Conservation (phyloP, 768 basidiomycete genomes). For the Trametes punicea region DNA sequence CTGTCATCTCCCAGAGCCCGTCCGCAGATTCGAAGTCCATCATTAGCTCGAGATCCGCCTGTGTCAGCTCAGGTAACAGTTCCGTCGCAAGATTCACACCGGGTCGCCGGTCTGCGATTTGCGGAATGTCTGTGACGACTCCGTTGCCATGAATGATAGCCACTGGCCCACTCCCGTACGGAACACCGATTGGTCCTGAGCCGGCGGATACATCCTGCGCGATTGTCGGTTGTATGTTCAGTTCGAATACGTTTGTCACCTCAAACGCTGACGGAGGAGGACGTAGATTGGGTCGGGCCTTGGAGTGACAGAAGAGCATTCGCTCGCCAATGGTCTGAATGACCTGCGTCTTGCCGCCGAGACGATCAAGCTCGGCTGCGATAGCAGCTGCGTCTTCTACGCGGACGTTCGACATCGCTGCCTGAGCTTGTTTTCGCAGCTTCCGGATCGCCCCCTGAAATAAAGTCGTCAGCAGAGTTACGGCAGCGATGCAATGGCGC, state of each 20-base stretch:
- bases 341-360: conserved; percentile 32
- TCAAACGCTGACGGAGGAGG: not conserved
- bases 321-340: conserved; percentile 19
- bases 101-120: no score
- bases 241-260: conserved; percentile 6
- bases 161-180: no score
- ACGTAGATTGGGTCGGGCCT: not conserved
- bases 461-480: not conserved
- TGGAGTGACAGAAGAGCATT: not conserved
- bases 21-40: not conserved
- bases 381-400: conserved; percentile 9
- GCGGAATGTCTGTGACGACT: not conserved
- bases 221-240: conserved; percentile 45
- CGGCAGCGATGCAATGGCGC: not conserved
- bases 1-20: not conserved
- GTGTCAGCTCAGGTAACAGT: not conserved
- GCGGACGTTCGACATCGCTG: conserved; percentile 22
- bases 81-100: no score
- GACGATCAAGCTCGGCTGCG: conserved; percentile 31
- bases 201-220: conserved; percentile 33
- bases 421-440: conserved; percentile 30
- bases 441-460: conserved; percentile 30
- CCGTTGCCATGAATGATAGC: no score
- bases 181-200: not conserved
- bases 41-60: conserved; percentile 12